Base-by-base conservation (phyloP, 805 yeast species). In the Metschnikowia matae region DNA sequence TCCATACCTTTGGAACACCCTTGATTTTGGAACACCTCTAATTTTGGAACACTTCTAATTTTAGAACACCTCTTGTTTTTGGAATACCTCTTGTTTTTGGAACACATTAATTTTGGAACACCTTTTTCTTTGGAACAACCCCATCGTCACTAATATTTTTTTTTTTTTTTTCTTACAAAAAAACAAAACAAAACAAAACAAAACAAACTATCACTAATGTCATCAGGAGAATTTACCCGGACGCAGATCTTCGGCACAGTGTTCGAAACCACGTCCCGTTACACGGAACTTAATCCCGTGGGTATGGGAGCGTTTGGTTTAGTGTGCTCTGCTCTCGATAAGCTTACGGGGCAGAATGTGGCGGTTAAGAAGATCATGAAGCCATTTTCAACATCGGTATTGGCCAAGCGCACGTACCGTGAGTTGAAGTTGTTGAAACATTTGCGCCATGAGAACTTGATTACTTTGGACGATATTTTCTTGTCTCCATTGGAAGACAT, bases 271-370 rank as follows among this genome's bases (percentile, higher is more conserved):
- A 91, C 97, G 39, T 84, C 82, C 62, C 73, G 97, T 57, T 94
- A 94, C 71, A 81, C 88, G 3, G 96, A 92, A 64, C 78, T 94
- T 54, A 92, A 90, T 63, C 99, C 99, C 1, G 97, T 94, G 46
- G 99, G 99, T 0, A 94, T 94, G 99, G 99, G 99, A 23, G 99
- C 99, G 6, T 94, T 94, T 66, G 99, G 99, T 4, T 78, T 94
- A 17, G 99, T 94, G 37, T 94, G 99, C 57, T 89, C 97, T 7
- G 99, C 99, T 1, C 82, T 85, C 50, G 99, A 94, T 69, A 88
- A 85, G 59, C 79, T 91, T 53, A 90, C 97, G 0, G 84, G 82
- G 48, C 96, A 91, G 68, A 89, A 86, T 58, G 99, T 94, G 35
- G 99, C 99, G 44, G 94, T 94, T 54, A 94, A 94, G 68, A 94